phyloP scores from a whole-genome alignment of 345 rosid genomes.

The Syzygium grande region DNA sequence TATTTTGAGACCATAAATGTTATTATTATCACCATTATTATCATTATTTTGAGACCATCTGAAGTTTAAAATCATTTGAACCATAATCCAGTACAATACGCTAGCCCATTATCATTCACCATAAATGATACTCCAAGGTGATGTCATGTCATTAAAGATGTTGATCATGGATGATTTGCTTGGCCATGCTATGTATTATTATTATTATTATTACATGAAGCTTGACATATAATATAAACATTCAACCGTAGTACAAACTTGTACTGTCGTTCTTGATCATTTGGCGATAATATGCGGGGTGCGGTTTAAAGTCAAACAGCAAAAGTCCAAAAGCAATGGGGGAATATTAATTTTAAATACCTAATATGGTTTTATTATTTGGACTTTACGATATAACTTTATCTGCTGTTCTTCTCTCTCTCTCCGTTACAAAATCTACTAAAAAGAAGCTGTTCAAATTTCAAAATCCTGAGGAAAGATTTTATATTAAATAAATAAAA shows the following conservation, averaged over 20 bases:
- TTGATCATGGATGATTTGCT: not conserved
- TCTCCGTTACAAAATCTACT: constrained; percentile 6
- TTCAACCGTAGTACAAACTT: not conserved
- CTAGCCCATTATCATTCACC: no score
- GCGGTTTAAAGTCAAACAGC: not conserved
- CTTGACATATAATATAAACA: not conserved
- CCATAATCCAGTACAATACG: no score
- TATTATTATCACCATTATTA: not conserved
- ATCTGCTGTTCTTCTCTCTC: constrained; percentile 1
- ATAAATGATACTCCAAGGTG: not conserved
- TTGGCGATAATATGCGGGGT: not conserved
- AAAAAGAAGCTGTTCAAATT: not conserved
- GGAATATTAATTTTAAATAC: not conserved
- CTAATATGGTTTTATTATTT: not conserved
- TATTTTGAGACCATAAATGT: not conserved
- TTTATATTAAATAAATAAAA: no score
- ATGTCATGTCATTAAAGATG: not conserved
- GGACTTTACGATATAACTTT: not conserved
- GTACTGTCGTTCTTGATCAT: not conserved
- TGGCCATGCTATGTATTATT: not conserved
- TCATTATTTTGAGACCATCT: no score
- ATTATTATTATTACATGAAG: not conserved
- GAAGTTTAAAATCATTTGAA: no score
- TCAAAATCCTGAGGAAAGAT: not conserved
- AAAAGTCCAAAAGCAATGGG: not conserved